Evolutionary conservation across 768 basidiomycete genomes (phyloP).

Genomic region (Asterophora parasitica): DNA sequence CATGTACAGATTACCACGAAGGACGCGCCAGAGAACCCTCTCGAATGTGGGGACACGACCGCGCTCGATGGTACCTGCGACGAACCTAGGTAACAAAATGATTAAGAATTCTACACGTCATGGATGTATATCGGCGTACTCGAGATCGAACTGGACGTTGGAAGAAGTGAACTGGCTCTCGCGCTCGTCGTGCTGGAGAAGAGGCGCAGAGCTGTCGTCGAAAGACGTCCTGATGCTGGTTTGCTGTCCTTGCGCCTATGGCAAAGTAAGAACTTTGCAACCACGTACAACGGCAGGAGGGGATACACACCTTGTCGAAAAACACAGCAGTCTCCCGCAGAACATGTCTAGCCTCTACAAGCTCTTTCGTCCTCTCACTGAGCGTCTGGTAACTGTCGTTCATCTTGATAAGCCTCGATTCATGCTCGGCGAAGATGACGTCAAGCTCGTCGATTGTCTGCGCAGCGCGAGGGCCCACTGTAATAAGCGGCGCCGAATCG

Average conservation of each 20-base stretch:
- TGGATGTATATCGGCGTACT: slow-evolving; percentile 43
- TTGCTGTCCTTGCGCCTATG: slow-evolving; percentile 73
- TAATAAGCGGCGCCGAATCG: slow-evolving; percentile 82
- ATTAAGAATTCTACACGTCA: not conserved
- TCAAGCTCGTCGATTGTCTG: slow-evolving; percentile 94
- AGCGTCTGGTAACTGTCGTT: slow-evolving; percentile 89
- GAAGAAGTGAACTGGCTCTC: slow-evolving; percentile 54
- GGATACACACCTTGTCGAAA: slow-evolving; percentile 69
- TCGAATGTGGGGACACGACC: slow-evolving; percentile 90
- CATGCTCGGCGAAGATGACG: slow-evolving; percentile 80
- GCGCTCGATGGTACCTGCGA: slow-evolving; percentile 95
- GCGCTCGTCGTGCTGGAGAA: slow-evolving; percentile 88
- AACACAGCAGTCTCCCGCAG: slow-evolving; percentile 93
- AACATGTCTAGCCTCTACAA: slow-evolving; percentile 92
- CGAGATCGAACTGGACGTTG: slow-evolving; percentile 76
- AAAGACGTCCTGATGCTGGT: slow-evolving; percentile 82
- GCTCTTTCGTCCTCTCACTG: slow-evolving; percentile 79
- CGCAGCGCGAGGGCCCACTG: slow-evolving; percentile 87
- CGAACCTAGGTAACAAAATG: slow-evolving; percentile 54
- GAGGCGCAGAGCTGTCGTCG: slow-evolving; percentile 86
- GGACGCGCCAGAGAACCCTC: slow-evolving; percentile 95
- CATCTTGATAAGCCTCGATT: slow-evolving; percentile 81
- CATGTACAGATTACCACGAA: slow-evolving; percentile 98
- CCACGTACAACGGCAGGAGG: not conserved
- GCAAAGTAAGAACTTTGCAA: not conserved